Evolutionary conservation across 805 yeast genomes (phyloP), one percentile per base, ranked within the genome.

Genomic region (Candida insectorum): DNA sequence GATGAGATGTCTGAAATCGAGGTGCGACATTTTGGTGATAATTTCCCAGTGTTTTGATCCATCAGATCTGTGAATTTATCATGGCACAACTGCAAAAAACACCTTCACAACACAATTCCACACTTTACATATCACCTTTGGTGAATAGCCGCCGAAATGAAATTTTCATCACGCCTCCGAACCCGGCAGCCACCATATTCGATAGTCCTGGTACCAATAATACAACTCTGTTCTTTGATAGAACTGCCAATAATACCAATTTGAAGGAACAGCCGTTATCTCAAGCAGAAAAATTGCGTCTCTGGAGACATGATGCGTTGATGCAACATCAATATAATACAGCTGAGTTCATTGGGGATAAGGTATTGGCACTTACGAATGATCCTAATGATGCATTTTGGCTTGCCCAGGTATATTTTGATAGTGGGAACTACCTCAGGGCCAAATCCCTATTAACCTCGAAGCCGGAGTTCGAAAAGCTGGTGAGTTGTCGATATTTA

Each of bases 301-400:
- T 85, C 18, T 93, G 97, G 98, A 66, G 97, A 30, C 94, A 88
- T 43, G 96, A 88, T 52, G 95, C 98, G 0, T 58, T 84, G 36
- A 79, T 84, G 81, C 95, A 89, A 48, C 97, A 89, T 54, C 94
- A 88, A 42, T 85, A 85, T 56, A 71, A 72, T 27, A 86, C 97
- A 0, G 97, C 97, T 0, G 91, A 83, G 48, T 87, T 79, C 53
- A 75, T 93, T 17, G 97, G 96, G 11, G 96, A 93, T 60, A 91
- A 89, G 49, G 85, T 93, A 6, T 70, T 86, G 26, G 75, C 88
- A 1, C 62, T 93, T 40, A 88, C 97, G 0, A 71, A 73, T 39
- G 96, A 89, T 51, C 84, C 96, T 10, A 85, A 82, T 50, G 97
- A 91, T 54, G 96, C 96, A 8, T 91, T 87, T 57, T 89, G 97